Conservation (phyloP, 192 early-diverging fungal species). For the Coemansia sp. region DNA sequence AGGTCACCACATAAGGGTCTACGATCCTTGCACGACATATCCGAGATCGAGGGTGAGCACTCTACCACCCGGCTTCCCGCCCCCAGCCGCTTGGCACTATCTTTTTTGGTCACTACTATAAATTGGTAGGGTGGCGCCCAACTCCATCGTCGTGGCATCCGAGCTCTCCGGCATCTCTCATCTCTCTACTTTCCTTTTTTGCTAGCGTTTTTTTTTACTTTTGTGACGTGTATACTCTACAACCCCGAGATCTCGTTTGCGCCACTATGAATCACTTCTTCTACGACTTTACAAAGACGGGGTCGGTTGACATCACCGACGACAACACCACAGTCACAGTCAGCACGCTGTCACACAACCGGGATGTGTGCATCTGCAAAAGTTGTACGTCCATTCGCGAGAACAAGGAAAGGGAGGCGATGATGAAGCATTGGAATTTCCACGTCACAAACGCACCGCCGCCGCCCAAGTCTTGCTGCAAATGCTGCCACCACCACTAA, state of each 20-base stretch:
- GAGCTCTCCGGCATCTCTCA: background rate
- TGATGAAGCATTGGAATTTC: conserved; percentile 29
- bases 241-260: background rate
- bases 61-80: background rate
- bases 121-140: background rate
- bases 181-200: conserved; percentile 5
- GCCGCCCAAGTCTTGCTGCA: conserved; percentile 19
- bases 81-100: conserved; percentile 5
- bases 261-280: conserved; percentile 38
- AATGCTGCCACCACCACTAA: conserved; percentile 46
- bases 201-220: background rate
- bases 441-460: conserved; percentile 43
- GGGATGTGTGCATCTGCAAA: conserved; percentile 45
- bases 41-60: conserved; percentile 10
- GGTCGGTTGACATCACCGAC: conserved; percentile 44
- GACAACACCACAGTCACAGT: conserved; percentile 46
- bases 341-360: conserved; percentile 42
- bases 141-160: background rate
- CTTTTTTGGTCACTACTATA: conserved; percentile 4
- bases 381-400: conserved; percentile 39
- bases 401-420: conserved; percentile 28
- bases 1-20: conserved; percentile 6
- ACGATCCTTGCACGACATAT: conserved; percentile 4
- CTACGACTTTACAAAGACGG: conserved; percentile 48
- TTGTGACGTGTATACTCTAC: background rate